A percentile compares a stretch with the other conserved stretches of the same genome.
These are phyloP conservation scores for Ophiosphaerella korrae DNA, from an alignment of 2,329 filamentous ascomycete genomes.

Conservation along the genomic window DNA sequence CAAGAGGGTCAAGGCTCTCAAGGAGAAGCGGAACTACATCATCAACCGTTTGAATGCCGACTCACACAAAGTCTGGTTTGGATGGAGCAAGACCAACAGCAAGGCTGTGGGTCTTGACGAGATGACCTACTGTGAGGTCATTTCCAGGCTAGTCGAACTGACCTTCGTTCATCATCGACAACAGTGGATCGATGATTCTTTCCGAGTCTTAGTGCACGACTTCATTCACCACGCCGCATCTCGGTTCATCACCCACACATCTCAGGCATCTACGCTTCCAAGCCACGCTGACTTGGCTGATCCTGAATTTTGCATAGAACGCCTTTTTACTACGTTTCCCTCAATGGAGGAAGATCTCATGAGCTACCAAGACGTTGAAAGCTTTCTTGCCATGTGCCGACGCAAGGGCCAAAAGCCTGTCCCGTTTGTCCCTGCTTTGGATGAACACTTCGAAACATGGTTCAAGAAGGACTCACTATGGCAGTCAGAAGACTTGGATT, in stretches of 20 bases:
- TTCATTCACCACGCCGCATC: too few species aligned
- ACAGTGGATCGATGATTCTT: slow-evolving; percentile 82
- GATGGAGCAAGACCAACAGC: slow-evolving; percentile 71
- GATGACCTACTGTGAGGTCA: slow-evolving; percentile 92
- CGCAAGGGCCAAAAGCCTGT: slow-evolving; percentile 43
- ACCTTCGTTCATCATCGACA: slow-evolving; percentile 80
- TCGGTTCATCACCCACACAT: too few species aligned
- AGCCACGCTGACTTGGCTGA: too few species aligned
- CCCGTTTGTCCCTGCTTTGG: slow-evolving; percentile 42
- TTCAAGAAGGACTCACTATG: slow-evolving; percentile 51
- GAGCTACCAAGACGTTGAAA: slow-evolving; percentile 15
- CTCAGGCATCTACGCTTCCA: too few species aligned
- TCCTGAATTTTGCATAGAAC: too few species aligned
- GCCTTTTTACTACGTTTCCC: too few species aligned
- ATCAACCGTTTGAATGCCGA: slow-evolving; percentile 96
- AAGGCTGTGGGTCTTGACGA: slow-evolving; percentile 87
- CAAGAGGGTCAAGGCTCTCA: slow-evolving; percentile 84
- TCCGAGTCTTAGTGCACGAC: slow-evolving; percentile 67
- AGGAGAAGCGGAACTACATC: slow-evolving; percentile 87
- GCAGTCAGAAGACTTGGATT: slow-evolving; percentile 48
- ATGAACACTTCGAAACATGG: slow-evolving; percentile 46
- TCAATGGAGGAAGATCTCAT: background rate
- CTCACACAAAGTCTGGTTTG: slow-evolving; percentile 97
- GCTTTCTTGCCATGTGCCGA: slow-evolving; percentile 41
- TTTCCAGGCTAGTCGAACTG: slow-evolving; percentile 84